Evolutionary conservation across 441 rosid genomes (phyloP), one percentile per base, ranked within the genome.

Genomic region (Populus hybrid): DNA sequence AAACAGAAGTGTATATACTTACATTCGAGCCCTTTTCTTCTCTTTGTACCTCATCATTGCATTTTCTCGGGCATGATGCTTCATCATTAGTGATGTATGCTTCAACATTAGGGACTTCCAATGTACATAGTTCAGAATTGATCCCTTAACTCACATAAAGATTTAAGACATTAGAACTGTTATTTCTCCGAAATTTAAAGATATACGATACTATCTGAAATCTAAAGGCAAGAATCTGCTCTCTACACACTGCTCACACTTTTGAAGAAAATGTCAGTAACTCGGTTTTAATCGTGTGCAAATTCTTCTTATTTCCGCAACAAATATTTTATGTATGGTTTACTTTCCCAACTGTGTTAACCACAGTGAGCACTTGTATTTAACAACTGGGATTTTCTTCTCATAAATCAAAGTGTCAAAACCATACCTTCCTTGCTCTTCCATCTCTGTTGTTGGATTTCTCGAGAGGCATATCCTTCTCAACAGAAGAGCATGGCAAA

Each of bases 21-120:
- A 91, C 92, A 74, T 64, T 73, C 87, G 82, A 59, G 90, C 87
- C 74, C 85, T 89, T 84, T 90, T 90, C 89, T 87, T 88, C 84
- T 88, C 89, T 75, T 29, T 29, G 33, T 4, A 29, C 33, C 33
- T 29, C 33, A 4, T 29, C 33, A 29, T 29, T 29, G 33, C 33
- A 29, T 29, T 29, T 29, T 29, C 33, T 29, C 33, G 33, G 33
- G 33, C 33, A 29, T 29, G 33, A 29, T 29, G 33, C 33, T 29
- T 29, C 88, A 36, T n/a, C n/a, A n/a, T n/a, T n/a, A n/a, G n/a
- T n/a, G n/a, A n/a, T n/a, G n/a, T n/a, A n/a, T n/a, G n/a, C n/a
- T n/a, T n/a, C n/a, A n/a, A 84, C 88, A 84, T 79, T 36, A 36
- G 40, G 40, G 2, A 36, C 9, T 35, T 7, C 40, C 40, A 6